These are phyloP conservation scores for Amanita pallidorosea DNA, from an alignment of 768 basidiomycete species.

Conservation along the genomic window DNA sequence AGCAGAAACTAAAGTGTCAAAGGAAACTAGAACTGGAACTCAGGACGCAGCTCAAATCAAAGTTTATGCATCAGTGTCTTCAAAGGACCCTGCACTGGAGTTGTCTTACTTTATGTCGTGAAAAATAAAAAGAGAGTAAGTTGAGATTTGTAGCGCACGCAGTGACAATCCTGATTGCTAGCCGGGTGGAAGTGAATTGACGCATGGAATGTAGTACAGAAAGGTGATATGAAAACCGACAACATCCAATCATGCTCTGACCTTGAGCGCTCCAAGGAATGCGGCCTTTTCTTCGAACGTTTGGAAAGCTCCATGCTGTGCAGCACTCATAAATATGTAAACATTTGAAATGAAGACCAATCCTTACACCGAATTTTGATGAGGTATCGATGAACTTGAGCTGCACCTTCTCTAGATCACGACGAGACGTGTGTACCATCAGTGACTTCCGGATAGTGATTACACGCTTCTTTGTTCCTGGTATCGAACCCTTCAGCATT, in stretches of 20 bases:
- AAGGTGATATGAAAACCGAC: conserved; percentile 26
- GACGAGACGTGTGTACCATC: conserved; percentile 91
- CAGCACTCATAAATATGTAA: conserved; percentile 7
- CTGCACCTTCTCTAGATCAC: conserved; percentile 94
- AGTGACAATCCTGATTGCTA: too few relatives aligned
- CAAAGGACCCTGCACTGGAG: too few relatives aligned
- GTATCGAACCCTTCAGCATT: conserved; percentile 91
- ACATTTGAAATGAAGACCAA: not conserved
- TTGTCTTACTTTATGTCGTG: too few relatives aligned
- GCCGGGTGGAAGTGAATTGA: too few relatives aligned
- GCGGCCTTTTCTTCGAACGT: conserved; percentile 92
- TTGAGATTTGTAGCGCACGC: too few relatives aligned
- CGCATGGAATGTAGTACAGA: conserved; percentile 28
- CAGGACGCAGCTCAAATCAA: too few relatives aligned
- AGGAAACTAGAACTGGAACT: too few relatives aligned
- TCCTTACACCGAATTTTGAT: conserved; percentile 88
- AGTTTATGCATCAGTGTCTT: too few relatives aligned
- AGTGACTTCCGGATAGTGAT: conserved; percentile 95
- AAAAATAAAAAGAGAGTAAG: too few relatives aligned
- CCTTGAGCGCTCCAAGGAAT: conserved; percentile 90
- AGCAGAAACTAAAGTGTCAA: too few relatives aligned
- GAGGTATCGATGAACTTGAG: conserved; percentile 99
- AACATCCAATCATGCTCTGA: conserved; percentile 48
- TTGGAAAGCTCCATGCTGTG: conserved; percentile 92
- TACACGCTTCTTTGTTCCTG: conserved; percentile 97